Evolutionary conservation across 352 stramenopile genomes (phyloP), one percentile per base, ranked within the genome.

Genomic region (Peronospora belbahrii): DNA sequence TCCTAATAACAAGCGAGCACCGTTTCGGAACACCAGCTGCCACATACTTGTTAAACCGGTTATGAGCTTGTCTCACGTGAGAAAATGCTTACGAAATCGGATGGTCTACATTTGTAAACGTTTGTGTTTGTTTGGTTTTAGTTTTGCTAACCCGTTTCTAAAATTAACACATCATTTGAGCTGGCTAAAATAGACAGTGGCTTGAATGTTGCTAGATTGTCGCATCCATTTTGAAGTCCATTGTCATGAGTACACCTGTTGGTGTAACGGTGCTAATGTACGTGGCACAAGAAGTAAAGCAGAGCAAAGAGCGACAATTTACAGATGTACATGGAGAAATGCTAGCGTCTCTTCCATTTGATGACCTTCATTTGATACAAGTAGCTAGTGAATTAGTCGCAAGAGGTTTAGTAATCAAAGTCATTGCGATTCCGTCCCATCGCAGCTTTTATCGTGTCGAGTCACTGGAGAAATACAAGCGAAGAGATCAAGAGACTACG

Each of bases 391-490:
- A 76, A 43, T 52, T 86, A 30, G 62, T 83, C 47, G 62, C 64
- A n/a, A 56, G 60, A 28, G 31, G 47, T 13, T 41, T 73, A 8
- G 67, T 86, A 2, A 65, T 70, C n/a, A 67, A 64, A 15, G 56
- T 85, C 24, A 67, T 44, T 4, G 67, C 72, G 14, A 48, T 62
- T 47, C 75, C 75, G 13, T 82, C 65, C 7, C 35, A 52, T 25
- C 67, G 72, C 32, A 42, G 15, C 11, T 87, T 87, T 58, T 87
- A 72, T 58, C 75, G 75, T 25, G 70, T 87, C 13, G 65, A 79
- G 19, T 87, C 75, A 27, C 65, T 83, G n/a, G 75, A 65, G 24
- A 76, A 73, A 7, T 86, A 74, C 56, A 64, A 64, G 7, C 36
- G 46, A 23, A 43, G 32, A 9, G 38, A 55, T 6, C 24, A 51